Evolutionary conservation across 2,329 filamentous ascomycete genomes (phyloP).

Genomic region (Escovopsis sp.): DNA sequence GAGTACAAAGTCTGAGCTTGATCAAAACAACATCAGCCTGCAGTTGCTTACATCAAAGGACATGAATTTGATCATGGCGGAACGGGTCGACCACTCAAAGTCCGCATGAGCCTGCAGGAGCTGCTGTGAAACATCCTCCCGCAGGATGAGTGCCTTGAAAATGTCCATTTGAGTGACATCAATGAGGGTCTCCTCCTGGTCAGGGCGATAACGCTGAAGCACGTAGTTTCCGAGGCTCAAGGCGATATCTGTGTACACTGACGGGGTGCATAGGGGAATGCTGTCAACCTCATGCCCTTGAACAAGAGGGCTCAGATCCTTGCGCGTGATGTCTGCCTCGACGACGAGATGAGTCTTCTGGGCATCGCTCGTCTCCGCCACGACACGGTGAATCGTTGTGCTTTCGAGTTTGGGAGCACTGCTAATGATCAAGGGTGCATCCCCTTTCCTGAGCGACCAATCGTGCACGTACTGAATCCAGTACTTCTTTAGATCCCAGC

Average conservation of each 20-base stretch:
- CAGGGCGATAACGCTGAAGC: background rate
- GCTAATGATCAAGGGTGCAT: slow-evolving; percentile 33
- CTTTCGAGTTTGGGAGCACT: slow-evolving; percentile 37
- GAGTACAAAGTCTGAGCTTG: background rate
- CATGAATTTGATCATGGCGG: slow-evolving; percentile 4
- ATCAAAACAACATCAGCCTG: background rate
- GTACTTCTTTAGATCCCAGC: slow-evolving; percentile 61
- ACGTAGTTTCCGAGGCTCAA: slow-evolving; percentile 46
- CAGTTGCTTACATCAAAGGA: slow-evolving; percentile 3
- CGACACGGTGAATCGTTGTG: slow-evolving; percentile 7
- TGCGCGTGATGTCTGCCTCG: slow-evolving; percentile 50
- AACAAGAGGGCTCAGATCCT: slow-evolving; percentile 44
- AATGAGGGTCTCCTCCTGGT: slow-evolving; percentile 8
- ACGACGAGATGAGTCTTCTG: slow-evolving; percentile 39
- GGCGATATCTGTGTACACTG: slow-evolving; percentile 44
- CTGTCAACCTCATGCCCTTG: slow-evolving; percentile 55
- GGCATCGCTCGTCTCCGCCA: slow-evolving; percentile 1
- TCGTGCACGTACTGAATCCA: slow-evolving; percentile 51
- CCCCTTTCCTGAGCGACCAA: slow-evolving; percentile 46
- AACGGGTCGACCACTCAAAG: slow-evolving; percentile 1
- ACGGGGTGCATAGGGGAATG: slow-evolving; percentile 48
- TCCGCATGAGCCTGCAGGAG: background rate
- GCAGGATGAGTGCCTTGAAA: slow-evolving; percentile 4
- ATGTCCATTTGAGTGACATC: slow-evolving; percentile 32
- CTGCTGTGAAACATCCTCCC: background rate